Evolutionary conservation across 257 asterid genomes (phyloP).

Genomic region (Capsicum rhomboideum): DNA sequence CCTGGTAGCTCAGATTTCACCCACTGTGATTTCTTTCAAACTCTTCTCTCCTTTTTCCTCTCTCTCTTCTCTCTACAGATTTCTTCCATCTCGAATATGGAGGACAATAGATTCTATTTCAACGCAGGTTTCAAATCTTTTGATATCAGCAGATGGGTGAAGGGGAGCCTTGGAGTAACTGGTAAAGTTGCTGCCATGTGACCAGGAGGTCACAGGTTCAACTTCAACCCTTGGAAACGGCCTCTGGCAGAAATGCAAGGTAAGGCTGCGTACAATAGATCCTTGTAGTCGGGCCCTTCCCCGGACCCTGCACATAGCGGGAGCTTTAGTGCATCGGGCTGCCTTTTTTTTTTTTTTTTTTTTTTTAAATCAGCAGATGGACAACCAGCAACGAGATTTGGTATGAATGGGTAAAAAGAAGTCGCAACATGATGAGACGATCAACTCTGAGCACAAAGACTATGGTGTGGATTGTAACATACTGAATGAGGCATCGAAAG

Average conservation of each 20-base stretch:
- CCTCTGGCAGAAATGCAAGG: too few relatives aligned
- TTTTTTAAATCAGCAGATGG: background rate
- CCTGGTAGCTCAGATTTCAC: background rate
- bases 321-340: too few relatives aligned
- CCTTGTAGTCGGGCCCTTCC: too few relatives aligned
- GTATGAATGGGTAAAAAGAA: background rate
- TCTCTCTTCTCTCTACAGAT: background rate
- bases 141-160: background rate
- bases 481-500: background rate
- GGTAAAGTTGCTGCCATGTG: too few relatives aligned
- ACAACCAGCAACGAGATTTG: background rate
- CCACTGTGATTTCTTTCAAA: background rate
- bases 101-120: background rate
- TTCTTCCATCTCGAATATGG: background rate
- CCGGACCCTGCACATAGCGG: too few relatives aligned
- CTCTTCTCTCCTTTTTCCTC: background rate
- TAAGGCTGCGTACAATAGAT: too few relatives aligned
- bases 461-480: background rate
- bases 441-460: background rate
- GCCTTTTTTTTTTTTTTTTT: too few relatives aligned
- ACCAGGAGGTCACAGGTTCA: too few relatives aligned
- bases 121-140: background rate
- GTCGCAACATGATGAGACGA: background rate
- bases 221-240: too few relatives aligned
- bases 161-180: too few relatives aligned